Evolutionary conservation across 2,329 filamentous ascomycete species (phyloP).

Genomic region (Curvularia sp.): DNA sequence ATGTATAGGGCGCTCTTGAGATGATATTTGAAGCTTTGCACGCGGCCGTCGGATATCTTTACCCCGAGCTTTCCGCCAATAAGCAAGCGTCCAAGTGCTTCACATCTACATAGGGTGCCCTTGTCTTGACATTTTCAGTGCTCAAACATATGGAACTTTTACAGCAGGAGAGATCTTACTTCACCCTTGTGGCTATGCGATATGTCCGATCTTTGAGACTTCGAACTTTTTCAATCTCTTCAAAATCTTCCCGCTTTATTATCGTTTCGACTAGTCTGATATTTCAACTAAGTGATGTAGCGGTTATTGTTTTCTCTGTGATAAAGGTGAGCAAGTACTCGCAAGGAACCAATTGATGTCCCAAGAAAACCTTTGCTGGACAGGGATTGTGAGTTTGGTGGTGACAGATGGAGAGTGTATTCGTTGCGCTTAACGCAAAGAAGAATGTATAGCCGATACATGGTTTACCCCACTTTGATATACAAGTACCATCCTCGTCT

Average conservation of each 20-base stretch:
- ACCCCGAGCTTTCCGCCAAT: conserved; percentile 33
- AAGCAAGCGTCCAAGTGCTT: conserved; percentile 9
- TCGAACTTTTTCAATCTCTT: not conserved
- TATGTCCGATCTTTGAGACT: not conserved
- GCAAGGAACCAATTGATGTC: not conserved
- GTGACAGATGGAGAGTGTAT: not conserved
- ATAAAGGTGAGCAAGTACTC: not conserved
- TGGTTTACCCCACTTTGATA: conserved; percentile 3
- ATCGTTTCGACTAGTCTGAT: too few species aligned
- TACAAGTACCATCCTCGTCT: not conserved
- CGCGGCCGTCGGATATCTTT: conserved; percentile 11
- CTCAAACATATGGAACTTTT: not conserved
- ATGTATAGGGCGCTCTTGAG: not conserved
- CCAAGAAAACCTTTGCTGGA: not conserved
- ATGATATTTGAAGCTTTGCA: not conserved
- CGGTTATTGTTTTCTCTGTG: not conserved
- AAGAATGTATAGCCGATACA: conserved; percentile 14
- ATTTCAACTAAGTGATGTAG: not conserved
- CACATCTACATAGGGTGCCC: not conserved
- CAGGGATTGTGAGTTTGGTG: not conserved
- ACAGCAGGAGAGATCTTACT: not conserved
- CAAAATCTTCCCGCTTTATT: not conserved
- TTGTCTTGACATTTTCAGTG: not conserved
- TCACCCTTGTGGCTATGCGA: not conserved
- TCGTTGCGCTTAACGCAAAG: conserved; percentile 10